These are phyloP conservation scores for Poronia punctata DNA, from an alignment of 495 filamentous ascomycete species.

Conservation along the genomic window DNA sequence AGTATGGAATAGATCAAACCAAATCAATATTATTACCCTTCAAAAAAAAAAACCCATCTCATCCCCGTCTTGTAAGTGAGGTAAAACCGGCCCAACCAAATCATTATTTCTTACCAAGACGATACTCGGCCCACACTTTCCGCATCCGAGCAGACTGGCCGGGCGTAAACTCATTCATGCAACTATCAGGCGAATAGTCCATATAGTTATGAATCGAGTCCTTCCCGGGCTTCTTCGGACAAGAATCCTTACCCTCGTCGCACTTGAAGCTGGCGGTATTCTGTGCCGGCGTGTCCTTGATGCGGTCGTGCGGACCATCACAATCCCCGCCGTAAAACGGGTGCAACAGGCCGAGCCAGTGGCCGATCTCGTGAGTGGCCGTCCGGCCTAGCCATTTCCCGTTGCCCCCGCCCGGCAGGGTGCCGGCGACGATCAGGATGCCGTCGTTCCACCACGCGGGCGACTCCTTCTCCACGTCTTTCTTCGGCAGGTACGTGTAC, in stretches of 20 bases:
- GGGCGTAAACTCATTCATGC: slow-evolving; percentile 26
- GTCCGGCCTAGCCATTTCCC: slow-evolving; percentile 37
- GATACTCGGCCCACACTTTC: slow-evolving; percentile 23
- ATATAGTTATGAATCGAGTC: slow-evolving; percentile 50
- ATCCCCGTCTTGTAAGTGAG: too few relatives aligned
- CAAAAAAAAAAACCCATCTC: too few relatives aligned
- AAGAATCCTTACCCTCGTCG: slow-evolving; percentile 34
- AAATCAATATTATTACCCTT: too few relatives aligned
- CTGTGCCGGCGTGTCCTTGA: slow-evolving; percentile 42
- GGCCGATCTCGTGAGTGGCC: slow-evolving; percentile 47
- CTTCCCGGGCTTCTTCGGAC: slow-evolving; percentile 22
- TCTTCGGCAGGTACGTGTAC: background rate
- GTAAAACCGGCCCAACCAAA: too few relatives aligned
- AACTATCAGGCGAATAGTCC: slow-evolving; percentile 41
- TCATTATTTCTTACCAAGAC: too few relatives aligned
- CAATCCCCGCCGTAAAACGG: slow-evolving; percentile 46
- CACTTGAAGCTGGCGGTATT: slow-evolving; percentile 36
- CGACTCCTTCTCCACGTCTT: background rate
- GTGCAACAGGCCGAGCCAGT: slow-evolving; percentile 48
- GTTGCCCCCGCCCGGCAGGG: slow-evolving; percentile 34
- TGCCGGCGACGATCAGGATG: slow-evolving; percentile 31
- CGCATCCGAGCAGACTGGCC: slow-evolving; percentile 25
- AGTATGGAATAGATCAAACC: too few relatives aligned
- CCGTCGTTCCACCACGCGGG: slow-evolving; percentile 29
- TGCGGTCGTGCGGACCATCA: slow-evolving; percentile 35